Percentiles rank a stretch among this genome's conserved stretches.
These are phyloP conservation scores for Trematosphaeria pertusa DNA, from an alignment of 2,329 filamentous ascomycete genomes.

Conservation along the genomic window DNA sequence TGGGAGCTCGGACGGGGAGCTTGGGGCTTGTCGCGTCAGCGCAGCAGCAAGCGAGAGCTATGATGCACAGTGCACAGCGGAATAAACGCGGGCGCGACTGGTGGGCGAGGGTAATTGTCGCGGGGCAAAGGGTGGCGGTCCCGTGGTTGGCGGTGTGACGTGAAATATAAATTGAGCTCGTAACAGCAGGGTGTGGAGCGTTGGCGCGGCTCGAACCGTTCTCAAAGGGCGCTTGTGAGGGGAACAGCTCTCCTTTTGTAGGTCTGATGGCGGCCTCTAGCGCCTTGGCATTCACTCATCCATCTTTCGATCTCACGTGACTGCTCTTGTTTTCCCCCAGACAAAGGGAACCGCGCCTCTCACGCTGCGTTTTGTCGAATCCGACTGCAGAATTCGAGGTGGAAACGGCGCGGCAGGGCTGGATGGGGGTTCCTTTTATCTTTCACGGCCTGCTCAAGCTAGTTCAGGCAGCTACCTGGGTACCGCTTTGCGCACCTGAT, in stretches of 20 bases:
- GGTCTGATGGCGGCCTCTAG: neutral
- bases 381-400: too few relatives aligned
- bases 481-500: too few relatives aligned
- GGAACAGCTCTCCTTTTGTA: neutral
- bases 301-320: neutral
- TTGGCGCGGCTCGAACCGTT: conserved; percentile 17
- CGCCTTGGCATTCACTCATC: conserved; percentile 1
- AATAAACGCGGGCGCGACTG: neutral
- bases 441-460: too few relatives aligned
- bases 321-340: neutral
- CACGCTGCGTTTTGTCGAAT: neutral
- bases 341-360: too few relatives aligned
- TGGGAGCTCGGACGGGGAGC: conserved; percentile 26
- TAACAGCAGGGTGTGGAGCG: neutral
- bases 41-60: conserved; percentile 3
- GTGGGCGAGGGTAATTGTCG: conserved; percentile 2
- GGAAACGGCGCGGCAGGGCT: too few relatives aligned
- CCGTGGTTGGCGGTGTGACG: conserved; percentile 1
- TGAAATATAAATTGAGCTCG: conserved; percentile 4
- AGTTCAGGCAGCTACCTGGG: too few relatives aligned
- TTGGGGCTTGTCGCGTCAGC: conserved; percentile 16
- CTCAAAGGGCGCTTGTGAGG: conserved; percentile 2
- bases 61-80: neutral
- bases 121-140: neutral
- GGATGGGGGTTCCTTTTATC: neutral